Base-by-base conservation (phyloP, 1,139 yeast species). In the Debaryomyces singareniensis region DNA sequence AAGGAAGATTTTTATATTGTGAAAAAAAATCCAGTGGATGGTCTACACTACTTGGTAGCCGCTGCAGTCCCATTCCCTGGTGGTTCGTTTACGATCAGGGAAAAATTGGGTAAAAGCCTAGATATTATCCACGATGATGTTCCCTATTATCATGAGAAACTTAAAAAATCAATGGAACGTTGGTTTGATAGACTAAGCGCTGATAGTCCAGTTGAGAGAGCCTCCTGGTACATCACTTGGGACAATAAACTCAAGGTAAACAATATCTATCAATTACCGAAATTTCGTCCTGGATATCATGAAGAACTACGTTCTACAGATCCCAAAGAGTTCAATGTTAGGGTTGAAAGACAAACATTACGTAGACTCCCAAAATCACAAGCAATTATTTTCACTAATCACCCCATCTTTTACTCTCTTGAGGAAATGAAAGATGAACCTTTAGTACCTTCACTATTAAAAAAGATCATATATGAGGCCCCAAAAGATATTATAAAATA, bases 381-480 rank as follows among this genome's bases (percentile, higher is more conserved):
- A 26, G 74, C 74, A 2, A 62, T 70, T 29, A 60, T 77, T 20
- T 75, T 78, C 50, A 61, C 79, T 26, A 75, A 79, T 47, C 87
- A 80, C 47, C 87, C 87, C 3, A 62, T 78, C 7, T 78, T 74
- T 48, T 80, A 80, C 52, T 66, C 78, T 2, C 62, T 80, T 34
- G 86, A 78, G 15, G 87, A 80, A 45, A 78, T 80, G 86, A 78
- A 78, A 47, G 84, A 80, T 47, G 89, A 80, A 47, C 86, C 87
- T 5, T 51, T 75, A 54, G 63, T 80, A 20, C 87, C 87, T n/a
- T 73, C 83, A 1, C 59, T 79, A 31, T 49, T 79, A 30, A 68
- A 70, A 42, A 78, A 77, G 45, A 75, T 78, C 32, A 55, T 80
- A 22, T 71, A 58, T 38, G 85, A 79, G 48, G 86, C 76, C 0